Evolutionary conservation across 768 basidiomycete species (phyloP).

Genomic region (Cystobasidium tubakii): DNA sequence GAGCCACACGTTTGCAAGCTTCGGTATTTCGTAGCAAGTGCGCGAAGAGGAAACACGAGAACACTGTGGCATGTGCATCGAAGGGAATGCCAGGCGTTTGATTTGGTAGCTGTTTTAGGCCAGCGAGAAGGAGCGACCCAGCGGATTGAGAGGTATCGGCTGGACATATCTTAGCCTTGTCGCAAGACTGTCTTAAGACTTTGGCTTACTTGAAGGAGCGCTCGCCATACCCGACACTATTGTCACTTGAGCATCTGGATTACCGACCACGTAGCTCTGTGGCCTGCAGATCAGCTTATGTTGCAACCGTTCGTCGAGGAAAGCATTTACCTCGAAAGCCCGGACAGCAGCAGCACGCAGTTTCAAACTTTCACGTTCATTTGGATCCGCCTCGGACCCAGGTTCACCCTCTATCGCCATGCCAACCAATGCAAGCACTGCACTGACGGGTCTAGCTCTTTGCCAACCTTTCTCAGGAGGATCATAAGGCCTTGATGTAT

Average conservation of each 20-base stretch:
- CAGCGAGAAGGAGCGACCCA: constrained; percentile 50
- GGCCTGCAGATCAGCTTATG: background rate
- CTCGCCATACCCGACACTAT: constrained; percentile 48
- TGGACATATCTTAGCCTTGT: constrained; percentile 19
- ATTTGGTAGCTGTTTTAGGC: constrained; percentile 46
- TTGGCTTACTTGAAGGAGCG: constrained; percentile 11
- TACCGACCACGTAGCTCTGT: constrained; percentile 49
- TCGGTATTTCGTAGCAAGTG: constrained; percentile 64
- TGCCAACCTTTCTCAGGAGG: constrained; percentile 39
- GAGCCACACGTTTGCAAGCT: constrained; percentile 51
- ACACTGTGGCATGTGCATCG: constrained; percentile 55
- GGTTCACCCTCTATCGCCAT: constrained; percentile 78
- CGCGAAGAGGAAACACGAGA: constrained; percentile 71
- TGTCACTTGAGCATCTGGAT: constrained; percentile 50
- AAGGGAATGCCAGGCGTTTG: constrained; percentile 51
- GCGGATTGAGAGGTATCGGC: constrained; percentile 40
- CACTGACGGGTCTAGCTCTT: constrained; percentile 50
- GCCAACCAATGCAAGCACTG: constrained; percentile 74
- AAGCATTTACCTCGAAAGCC: constrained; percentile 67
- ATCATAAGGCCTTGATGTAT: constrained; percentile 42
- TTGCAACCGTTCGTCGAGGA: background rate
- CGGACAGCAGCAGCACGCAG: constrained; percentile 68
- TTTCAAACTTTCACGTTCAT: constrained; percentile 63
- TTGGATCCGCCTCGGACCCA: constrained; percentile 55
- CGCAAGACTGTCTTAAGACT: background rate